These are phyloP conservation scores for Xerocomellus chrysenteron DNA, from an alignment of 768 basidiomycete species.

Conservation along the genomic window DNA sequence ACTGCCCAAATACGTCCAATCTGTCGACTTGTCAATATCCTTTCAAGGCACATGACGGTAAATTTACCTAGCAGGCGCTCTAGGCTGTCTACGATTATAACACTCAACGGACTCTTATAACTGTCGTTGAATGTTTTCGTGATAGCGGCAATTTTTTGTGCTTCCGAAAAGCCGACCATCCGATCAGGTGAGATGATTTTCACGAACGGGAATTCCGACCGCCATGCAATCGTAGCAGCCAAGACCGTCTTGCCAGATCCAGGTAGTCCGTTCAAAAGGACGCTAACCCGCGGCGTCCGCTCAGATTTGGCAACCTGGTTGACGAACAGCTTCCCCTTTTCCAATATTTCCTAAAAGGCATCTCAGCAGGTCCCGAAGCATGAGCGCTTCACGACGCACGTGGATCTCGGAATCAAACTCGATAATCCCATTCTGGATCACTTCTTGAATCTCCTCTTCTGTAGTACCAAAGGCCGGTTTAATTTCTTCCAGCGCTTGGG, in stretches of 20 bases:
- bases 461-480: constrained; percentile 97
- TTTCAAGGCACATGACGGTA: not conserved
- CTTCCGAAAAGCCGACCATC: constrained; percentile 96
- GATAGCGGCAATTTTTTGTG: constrained; percentile 87
- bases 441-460: constrained; percentile 90
- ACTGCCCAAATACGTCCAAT: constrained; percentile 97
- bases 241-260: constrained; percentile 94
- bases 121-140: constrained; percentile 93
- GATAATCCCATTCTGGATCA: constrained; percentile 96
- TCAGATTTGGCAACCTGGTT: constrained; percentile 91
- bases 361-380: constrained; percentile 4
- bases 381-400: constrained; percentile 39
- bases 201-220: constrained; percentile 96
- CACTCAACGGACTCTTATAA: constrained; percentile 95
- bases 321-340: constrained; percentile 84
- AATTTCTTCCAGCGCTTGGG: constrained; percentile 89
- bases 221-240: constrained; percentile 90
- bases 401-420: constrained; percentile 76
- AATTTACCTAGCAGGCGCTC: constrained; percentile 85
- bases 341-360: constrained; percentile 68
- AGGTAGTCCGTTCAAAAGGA: constrained; percentile 85
- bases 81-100: constrained; percentile 92
- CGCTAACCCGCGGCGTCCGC: constrained; percentile 87
- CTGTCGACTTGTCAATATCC: constrained; percentile 40
- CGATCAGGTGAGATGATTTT: constrained; percentile 93